phyloP scores from a whole-genome alignment of 768 basidiomycete genomes.

The Rubroboletus satanas region DNA sequence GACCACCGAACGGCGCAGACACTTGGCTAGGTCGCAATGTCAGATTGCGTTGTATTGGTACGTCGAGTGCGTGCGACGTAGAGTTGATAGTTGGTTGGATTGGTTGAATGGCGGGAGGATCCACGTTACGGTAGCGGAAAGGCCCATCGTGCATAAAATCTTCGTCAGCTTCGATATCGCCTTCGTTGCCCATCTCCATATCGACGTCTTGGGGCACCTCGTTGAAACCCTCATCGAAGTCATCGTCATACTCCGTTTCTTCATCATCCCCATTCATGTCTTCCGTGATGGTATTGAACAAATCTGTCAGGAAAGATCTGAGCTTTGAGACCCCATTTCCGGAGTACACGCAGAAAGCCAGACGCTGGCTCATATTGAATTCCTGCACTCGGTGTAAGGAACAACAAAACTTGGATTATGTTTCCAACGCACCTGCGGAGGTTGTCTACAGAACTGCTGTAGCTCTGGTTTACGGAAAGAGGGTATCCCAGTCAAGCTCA shows the following conservation, averaged over 20 bases:
- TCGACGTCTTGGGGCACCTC: slow-evolving; percentile 31
- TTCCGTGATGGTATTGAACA: slow-evolving; percentile 74
- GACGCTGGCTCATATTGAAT: slow-evolving; percentile 85
- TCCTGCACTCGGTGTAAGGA: slow-evolving; percentile 50
- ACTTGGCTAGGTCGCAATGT: slow-evolving; percentile 23
- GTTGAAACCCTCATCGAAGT: slow-evolving; percentile 35
- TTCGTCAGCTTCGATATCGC: slow-evolving; percentile 46
- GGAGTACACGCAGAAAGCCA: slow-evolving; percentile 95
- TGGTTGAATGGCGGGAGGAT: slow-evolving; percentile 11
- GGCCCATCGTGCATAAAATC: slow-evolving; percentile 34
- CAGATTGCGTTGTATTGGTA: slow-evolving; percentile 28
- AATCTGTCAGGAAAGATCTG: slow-evolving; percentile 70
- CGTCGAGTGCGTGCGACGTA: slow-evolving; percentile 20
- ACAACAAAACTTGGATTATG: not conserved
- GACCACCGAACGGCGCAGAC: slow-evolving; percentile 6
- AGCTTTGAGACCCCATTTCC: slow-evolving; percentile 85
- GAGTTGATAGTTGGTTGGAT: slow-evolving; percentile 11
- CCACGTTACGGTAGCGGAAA: slow-evolving; percentile 25
- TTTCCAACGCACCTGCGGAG: slow-evolving; percentile 64
- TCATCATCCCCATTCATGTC: slow-evolving; percentile 61
- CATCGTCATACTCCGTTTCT: slow-evolving; percentile 61
- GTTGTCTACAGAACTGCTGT: slow-evolving; percentile 84
- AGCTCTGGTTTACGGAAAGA: slow-evolving; percentile 83
- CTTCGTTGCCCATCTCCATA: slow-evolving; percentile 35
- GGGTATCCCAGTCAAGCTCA: slow-evolving; percentile 95